Evolutionary conservation across 352 stramenopile genomes (phyloP).

Genomic region (Aphanomyces stellatus): DNA sequence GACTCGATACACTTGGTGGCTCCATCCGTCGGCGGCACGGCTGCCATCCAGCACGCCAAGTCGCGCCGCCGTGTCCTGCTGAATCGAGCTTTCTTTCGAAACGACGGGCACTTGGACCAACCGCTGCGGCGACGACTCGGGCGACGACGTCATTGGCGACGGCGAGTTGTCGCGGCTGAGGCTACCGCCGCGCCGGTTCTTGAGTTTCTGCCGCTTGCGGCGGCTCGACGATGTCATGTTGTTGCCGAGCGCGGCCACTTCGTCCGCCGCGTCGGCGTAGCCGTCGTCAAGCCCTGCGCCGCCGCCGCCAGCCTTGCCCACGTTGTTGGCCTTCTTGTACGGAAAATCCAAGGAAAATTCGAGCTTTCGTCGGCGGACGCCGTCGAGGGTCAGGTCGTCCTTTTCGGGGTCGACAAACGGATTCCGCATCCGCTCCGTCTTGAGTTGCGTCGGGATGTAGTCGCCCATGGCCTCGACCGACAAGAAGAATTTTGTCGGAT

Average conservation of each 20-base stretch:
- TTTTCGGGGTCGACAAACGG: conserved; percentile 74
- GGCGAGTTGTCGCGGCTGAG: conserved; percentile 53
- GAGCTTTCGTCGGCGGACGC: conserved; percentile 60
- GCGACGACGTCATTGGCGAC: conserved; percentile 57
- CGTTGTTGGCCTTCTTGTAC: conserved; percentile 76
- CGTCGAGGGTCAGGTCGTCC: conserved; percentile 72
- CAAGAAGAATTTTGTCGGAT: conserved; percentile 57
- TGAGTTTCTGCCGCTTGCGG: conserved; percentile 58
- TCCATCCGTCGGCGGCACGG: conserved; percentile 42
- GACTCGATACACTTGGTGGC: conserved; percentile 55
- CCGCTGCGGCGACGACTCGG: conserved; percentile 50
- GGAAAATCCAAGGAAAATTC: conserved; percentile 82
- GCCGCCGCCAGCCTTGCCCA: conserved; percentile 37
- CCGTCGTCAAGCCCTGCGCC: neutral
- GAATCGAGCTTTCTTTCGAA: conserved; percentile 51
- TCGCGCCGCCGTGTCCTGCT: conserved; percentile 63
- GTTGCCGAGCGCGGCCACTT: conserved; percentile 68
- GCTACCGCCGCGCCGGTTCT: conserved; percentile 70
- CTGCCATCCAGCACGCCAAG: conserved; percentile 66
- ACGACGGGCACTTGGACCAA: conserved; percentile 40
- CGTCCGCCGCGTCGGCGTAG: conserved; percentile 61
- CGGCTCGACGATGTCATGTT: conserved; percentile 76
- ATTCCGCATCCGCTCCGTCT: conserved; percentile 79
- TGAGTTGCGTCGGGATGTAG: conserved; percentile 79
- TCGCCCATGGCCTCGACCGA: conserved; percentile 85